These are phyloP conservation scores for Suhomyces bokatorum DNA, from an alignment of 1,139 yeast species.

Conservation along the genomic window DNA sequence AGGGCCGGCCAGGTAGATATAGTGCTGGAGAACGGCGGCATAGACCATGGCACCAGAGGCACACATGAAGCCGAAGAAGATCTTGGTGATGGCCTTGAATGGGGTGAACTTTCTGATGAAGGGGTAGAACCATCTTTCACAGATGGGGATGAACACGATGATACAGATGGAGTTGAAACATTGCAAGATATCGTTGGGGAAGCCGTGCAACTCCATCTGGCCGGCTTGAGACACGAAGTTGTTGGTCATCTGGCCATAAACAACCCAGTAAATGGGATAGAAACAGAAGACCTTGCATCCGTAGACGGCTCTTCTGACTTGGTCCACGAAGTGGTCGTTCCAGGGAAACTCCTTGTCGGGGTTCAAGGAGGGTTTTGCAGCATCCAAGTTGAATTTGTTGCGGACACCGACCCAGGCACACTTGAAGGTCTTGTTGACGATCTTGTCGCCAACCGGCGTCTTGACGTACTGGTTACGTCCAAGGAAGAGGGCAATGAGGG, in stretches of 20 bases:
- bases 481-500: constrained; percentile 17
- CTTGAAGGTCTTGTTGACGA: constrained; percentile 20
- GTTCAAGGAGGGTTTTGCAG: constrained; percentile 20
- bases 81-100: constrained; percentile 24
- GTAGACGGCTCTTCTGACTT: constrained; percentile 19
- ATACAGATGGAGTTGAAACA: constrained; percentile 21
- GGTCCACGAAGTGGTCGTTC: constrained; percentile 23
- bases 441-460: constrained; percentile 21
- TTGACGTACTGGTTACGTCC: constrained; percentile 22
- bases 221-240: constrained; percentile 27
- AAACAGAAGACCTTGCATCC: constrained; percentile 24
- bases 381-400: constrained; percentile 20
- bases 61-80: constrained; percentile 23
- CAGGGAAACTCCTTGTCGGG: constrained; percentile 19
- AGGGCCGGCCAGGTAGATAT: constrained; percentile 22
- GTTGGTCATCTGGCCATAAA: constrained; percentile 24
- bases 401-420: constrained; percentile 17
- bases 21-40: constrained; percentile 24
- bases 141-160: constrained; percentile 22
- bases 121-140: constrained; percentile 21
- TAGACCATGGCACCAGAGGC: constrained; percentile 23
- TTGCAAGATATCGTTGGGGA: constrained; percentile 24
- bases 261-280: constrained; percentile 25
- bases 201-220: constrained; percentile 23
- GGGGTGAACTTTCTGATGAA: constrained; percentile 24